Percentiles rank a stretch among this genome's conserved stretches.
These are phyloP conservation scores for Phytophthora syringae DNA, from an alignment of 352 stramenopile species.

Conservation along the genomic window DNA sequence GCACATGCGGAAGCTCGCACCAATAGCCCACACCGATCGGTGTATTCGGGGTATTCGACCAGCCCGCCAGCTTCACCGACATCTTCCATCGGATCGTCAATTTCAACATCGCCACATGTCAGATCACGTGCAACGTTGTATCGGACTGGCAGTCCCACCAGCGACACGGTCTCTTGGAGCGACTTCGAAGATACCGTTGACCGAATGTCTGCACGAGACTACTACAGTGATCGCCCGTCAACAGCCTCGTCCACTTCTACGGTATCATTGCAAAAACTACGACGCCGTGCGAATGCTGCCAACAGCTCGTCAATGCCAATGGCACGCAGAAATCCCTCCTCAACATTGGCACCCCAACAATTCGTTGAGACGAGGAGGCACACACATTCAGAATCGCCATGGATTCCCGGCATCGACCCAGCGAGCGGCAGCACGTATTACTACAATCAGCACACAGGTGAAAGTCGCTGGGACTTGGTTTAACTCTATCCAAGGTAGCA, in stretches of 20 bases:
- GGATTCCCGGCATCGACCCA: constrained; percentile 72
- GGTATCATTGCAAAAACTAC: constrained; percentile 30
- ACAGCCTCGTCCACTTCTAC: constrained; percentile 38
- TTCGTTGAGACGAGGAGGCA: constrained; percentile 8
- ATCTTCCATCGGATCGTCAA: constrained; percentile 49
- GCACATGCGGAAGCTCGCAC: constrained; percentile 8
- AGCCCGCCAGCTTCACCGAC: constrained; percentile 57
- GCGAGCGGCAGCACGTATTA: constrained; percentile 62
- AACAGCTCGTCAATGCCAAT: constrained; percentile 23
- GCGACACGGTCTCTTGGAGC: constrained; percentile 37
- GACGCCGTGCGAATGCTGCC: constrained; percentile 14
- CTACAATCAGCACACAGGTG: constrained; percentile 78
- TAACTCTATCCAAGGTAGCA: constrained; percentile 26
- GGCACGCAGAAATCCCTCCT: constrained; percentile 6
- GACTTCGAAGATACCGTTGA: constrained; percentile 40
- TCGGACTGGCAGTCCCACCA: constrained; percentile 44
- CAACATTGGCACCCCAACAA: background rate
- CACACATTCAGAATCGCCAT: constrained; percentile 25
- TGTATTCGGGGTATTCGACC: constrained; percentile 40
- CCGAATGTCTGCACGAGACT: constrained; percentile 25
- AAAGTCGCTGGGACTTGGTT: constrained; percentile 67
- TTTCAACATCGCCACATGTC: constrained; percentile 47
- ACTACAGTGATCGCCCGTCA: constrained; percentile 37
- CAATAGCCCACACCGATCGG: constrained; percentile 18
- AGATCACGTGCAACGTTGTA: constrained; percentile 25